Evolutionary conservation across 2,329 filamentous ascomycete genomes (phyloP).

Genomic region (Epichloe elymi): DNA sequence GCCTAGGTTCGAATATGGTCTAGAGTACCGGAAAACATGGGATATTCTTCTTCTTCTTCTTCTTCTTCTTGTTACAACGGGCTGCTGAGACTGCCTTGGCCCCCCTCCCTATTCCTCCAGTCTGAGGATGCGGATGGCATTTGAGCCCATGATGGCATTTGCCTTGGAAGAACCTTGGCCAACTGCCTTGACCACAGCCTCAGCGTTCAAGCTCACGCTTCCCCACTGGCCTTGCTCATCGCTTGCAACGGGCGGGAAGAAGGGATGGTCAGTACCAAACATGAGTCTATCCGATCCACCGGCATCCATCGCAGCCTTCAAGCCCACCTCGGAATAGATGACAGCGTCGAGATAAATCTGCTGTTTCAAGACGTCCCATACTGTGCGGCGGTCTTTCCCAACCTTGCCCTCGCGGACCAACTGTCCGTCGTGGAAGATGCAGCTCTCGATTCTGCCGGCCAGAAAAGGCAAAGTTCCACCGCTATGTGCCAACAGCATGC

Average conservation of each 20-base stretch:
- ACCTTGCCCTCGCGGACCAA: conserved; percentile 51
- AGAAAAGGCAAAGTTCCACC: conserved; percentile 83
- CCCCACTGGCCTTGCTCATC: conserved; percentile 55
- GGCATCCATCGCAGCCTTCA: conserved; percentile 57
- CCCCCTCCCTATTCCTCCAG: conserved; percentile 11
- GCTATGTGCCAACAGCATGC: conserved; percentile 73
- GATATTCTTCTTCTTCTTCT: background rate
- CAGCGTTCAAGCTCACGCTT: conserved; percentile 43
- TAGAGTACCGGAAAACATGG: background rate
- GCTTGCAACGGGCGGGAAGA: conserved; percentile 61
- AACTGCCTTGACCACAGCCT: conserved; percentile 41
- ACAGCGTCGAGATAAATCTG: conserved; percentile 86
- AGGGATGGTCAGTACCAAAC: conserved; percentile 75
- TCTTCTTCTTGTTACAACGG: background rate
- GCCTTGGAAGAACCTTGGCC: conserved; percentile 31
- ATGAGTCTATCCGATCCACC: conserved; percentile 56
- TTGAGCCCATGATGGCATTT: conserved; percentile 44
- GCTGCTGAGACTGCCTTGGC: conserved; percentile 6
- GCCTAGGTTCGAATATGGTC: conserved; percentile 3
- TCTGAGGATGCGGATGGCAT: conserved; percentile 40
- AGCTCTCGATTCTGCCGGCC: conserved; percentile 78
- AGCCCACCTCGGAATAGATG: conserved; percentile 61
- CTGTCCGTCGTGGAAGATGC: conserved; percentile 69
- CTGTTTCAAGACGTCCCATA: conserved; percentile 45
- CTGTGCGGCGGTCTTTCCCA: conserved; percentile 30